A percentile compares a stretch with the other conserved stretches of the same genome.
phyloP scores from a whole-genome alignment of 345 rosid genomes.

The Camelina sativa region DNA sequence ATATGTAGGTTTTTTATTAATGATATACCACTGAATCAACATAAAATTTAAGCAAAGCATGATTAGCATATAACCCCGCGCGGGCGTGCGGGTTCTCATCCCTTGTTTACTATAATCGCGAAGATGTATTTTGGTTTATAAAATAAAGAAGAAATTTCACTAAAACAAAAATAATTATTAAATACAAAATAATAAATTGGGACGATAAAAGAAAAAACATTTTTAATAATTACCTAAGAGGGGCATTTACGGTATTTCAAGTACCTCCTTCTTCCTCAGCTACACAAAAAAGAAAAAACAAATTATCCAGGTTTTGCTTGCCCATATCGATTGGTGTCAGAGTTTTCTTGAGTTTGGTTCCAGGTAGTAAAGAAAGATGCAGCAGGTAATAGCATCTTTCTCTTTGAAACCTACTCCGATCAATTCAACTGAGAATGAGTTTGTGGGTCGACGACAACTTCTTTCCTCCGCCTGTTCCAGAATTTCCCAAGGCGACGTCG shows the following conservation, averaged over 20 bases:
- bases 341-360: neutral
- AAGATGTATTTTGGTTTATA: no score
- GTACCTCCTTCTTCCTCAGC: neutral
- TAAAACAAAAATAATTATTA: no score
- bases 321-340: neutral
- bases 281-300: neutral
- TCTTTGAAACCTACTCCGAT: constrained; percentile 40
- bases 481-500: constrained; percentile 28
- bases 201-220: no score
- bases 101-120: no score
- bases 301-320: neutral
- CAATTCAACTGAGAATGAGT: constrained; percentile 30
- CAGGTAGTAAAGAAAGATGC: constrained; percentile 45
- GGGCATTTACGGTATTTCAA: neutral
- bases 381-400: constrained; percentile 50
- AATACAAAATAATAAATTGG: no score
- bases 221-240: no score
- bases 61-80: no score
- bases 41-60: no score
- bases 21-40: no score
- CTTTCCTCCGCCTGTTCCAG: constrained; percentile 51
- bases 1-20: no score
- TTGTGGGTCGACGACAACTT: constrained; percentile 48
- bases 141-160: no score
- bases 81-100: no score